Evolutionary conservation across 768 basidiomycete genomes (phyloP).

Genomic region (Mycena amicta): DNA sequence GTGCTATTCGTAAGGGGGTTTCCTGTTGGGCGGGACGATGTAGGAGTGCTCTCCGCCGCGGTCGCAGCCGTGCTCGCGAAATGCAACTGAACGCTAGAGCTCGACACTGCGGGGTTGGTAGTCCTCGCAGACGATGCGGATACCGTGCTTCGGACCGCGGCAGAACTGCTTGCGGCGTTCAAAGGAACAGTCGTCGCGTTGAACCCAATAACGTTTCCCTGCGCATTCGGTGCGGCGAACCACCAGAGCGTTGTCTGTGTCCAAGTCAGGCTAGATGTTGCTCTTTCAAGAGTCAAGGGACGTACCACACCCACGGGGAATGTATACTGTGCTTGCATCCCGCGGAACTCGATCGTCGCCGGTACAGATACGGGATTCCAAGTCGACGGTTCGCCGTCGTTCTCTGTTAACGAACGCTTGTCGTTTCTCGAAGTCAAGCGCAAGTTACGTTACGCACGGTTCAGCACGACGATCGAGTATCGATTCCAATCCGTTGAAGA

Average conservation of each 20-base stretch:
- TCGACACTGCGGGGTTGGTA: no score
- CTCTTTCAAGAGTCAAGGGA: no score
- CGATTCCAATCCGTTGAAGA: constrained; percentile 58
- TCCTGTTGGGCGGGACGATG: no score
- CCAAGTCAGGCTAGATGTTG: no score
- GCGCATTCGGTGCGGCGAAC: constrained; percentile 10
- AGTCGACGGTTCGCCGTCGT: constrained; percentile 47
- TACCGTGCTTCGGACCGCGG: no score
- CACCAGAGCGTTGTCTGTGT: constrained; percentile 20
- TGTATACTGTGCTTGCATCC: constrained; percentile 69
- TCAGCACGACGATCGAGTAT: constrained; percentile 75
- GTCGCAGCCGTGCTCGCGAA: no score
- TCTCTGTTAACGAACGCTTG: constrained; percentile 34
- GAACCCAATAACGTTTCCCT: constrained; percentile 6
- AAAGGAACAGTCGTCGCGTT: not conserved
- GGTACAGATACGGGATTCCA: constrained; percentile 59
- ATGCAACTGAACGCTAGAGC: no score
- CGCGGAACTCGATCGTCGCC: constrained; percentile 68
- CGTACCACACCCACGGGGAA: constrained; percentile 70
- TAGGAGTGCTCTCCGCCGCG: no score
- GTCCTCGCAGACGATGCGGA: no score
- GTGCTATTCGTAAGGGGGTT: no score
- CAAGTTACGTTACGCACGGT: constrained; percentile 52
- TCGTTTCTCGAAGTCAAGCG: no score
- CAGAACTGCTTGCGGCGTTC: no score